phyloP scores from a whole-genome alignment of 2,329 filamentous ascomycete species.

The Pyricularia pennisetigena region DNA sequence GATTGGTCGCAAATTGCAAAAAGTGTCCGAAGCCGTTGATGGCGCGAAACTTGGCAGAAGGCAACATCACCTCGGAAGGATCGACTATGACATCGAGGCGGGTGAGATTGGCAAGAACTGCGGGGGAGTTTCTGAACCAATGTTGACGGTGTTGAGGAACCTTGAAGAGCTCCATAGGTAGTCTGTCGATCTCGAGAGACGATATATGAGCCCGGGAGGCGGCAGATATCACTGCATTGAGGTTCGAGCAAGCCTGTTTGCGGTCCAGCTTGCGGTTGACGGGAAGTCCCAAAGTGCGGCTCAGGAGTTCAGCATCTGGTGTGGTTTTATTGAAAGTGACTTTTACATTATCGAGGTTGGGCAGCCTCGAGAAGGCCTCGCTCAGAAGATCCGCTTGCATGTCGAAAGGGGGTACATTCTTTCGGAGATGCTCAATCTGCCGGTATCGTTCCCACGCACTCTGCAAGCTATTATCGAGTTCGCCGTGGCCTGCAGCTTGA shows the following conservation, averaged over 20 bases:
- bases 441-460: constrained; percentile 26
- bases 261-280: constrained; percentile 29
- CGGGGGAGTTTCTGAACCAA: constrained; percentile 30
- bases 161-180: constrained; percentile 32
- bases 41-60: constrained; percentile 25
- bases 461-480: constrained; percentile 22
- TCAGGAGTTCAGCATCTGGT: constrained; percentile 25
- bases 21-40: constrained; percentile 32
- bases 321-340: constrained; percentile 31
- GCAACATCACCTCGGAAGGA: constrained; percentile 24
- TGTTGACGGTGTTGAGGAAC: constrained; percentile 23
- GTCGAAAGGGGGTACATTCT: constrained; percentile 24
- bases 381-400: constrained; percentile 23
- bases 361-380: constrained; percentile 27
- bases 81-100: constrained; percentile 30
- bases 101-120: constrained; percentile 26
- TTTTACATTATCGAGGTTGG: constrained; percentile 27
- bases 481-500: constrained; percentile 26
- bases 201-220: constrained; percentile 15
- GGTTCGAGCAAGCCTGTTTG: constrained; percentile 24
- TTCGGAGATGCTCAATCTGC: constrained; percentile 21
- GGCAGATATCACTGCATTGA: constrained; percentile 10
- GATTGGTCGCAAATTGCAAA: constrained; percentile 25
- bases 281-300: constrained; percentile 26
- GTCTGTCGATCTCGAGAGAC: constrained; percentile 30